Percentiles rank a stretch among this genome's conserved stretches.
phyloP scores from a whole-genome alignment of 129 eudicot species.

The Logfia minima region DNA sequence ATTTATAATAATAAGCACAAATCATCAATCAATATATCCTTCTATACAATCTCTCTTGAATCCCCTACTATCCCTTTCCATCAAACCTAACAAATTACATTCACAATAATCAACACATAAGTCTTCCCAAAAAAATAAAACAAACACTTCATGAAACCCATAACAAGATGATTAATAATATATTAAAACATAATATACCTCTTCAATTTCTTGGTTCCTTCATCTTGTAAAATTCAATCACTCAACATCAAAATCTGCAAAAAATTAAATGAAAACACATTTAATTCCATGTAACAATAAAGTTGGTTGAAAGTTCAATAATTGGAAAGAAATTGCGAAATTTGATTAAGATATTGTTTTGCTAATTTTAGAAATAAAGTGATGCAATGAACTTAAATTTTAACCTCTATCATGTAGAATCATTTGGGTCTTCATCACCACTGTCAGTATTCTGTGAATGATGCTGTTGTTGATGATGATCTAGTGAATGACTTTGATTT shows the following conservation, averaged over 20 bases:
- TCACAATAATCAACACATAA: slow-evolving; percentile 38
- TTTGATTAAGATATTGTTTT: slow-evolving; percentile 20
- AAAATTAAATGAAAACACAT: slow-evolving; percentile 26
- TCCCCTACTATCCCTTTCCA: slow-evolving; percentile 49
- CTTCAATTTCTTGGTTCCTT: slow-evolving; percentile 21
- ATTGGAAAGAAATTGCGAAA: slow-evolving; percentile 14
- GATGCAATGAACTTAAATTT: slow-evolving; percentile 23
- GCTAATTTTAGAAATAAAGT: slow-evolving; percentile 30
- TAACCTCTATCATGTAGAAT: slow-evolving; percentile 45
- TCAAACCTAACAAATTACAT: slow-evolving; percentile 64
- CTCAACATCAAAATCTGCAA: slow-evolving; percentile 41
- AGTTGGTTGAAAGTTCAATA: neutral
- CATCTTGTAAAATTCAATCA: slow-evolving; percentile 29
- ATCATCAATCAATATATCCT: slow-evolving; percentile 32
- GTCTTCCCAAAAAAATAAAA: slow-evolving; percentile 36
- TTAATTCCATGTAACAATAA: neutral
- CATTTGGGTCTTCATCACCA: slow-evolving; percentile 74
- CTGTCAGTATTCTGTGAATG: slow-evolving; percentile 67
- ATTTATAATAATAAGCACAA: slow-evolving; percentile 50
- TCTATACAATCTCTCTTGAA: slow-evolving; percentile 73
- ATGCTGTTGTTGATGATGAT: slow-evolving; percentile 55
- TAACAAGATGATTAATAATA: slow-evolving; percentile 22
- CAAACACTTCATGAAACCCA: slow-evolving; percentile 22
- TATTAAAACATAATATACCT: slow-evolving; percentile 37
- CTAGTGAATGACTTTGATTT: slow-evolving; percentile 44